Evolutionary conservation across 148 eudicot species (phyloP), one percentile per base, ranked within the genome.

Genomic region (Linanthus parryae): DNA sequence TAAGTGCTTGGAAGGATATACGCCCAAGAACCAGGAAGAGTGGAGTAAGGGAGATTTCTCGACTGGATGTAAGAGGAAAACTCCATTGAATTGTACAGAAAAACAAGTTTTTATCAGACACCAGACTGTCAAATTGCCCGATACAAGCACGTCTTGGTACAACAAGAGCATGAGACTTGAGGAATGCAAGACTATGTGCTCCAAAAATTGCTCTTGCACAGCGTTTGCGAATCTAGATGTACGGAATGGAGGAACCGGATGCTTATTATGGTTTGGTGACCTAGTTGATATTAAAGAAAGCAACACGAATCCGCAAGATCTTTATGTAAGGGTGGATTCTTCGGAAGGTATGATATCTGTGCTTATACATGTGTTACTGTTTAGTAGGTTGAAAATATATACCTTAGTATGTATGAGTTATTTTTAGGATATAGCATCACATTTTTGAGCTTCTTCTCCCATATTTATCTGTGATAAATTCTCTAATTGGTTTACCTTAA

Each of bases 261-360:
- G 69, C 31, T 49, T 64, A 37, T 15, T 64, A 23, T 64, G 68
- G 68, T 56, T 38, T 38, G 61, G 48, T 8, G 61, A 64, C 14
- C 7, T 64, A 56, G 43, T 48, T 15, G 68, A 64, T 31, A 16
- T 64, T 13, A 56, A 56, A 44, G 18, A 21, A 15, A 20, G 35
- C 31, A 27, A 11, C 14, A 51, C 9, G 35, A 23, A 36, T 36
- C 60, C 60, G 18, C 67, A 63, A 29, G 60, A 55, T 19, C 33
- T 63, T 13, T 63, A 35, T 46, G 22, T 63, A 39, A 35, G 61
- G 37, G 26, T 63, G 67, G 67, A 46, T 5, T 39, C 68, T 13
- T 47, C 68, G 7, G 68, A 56, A 27, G 48, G 55, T 62, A 27
- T 11, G 14, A 8, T 12, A n/a, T n/a, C 13, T 23, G 13, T 23